Base-by-base conservation (phyloP, 441 rosid species). In the Adansonia gregorii region DNA sequence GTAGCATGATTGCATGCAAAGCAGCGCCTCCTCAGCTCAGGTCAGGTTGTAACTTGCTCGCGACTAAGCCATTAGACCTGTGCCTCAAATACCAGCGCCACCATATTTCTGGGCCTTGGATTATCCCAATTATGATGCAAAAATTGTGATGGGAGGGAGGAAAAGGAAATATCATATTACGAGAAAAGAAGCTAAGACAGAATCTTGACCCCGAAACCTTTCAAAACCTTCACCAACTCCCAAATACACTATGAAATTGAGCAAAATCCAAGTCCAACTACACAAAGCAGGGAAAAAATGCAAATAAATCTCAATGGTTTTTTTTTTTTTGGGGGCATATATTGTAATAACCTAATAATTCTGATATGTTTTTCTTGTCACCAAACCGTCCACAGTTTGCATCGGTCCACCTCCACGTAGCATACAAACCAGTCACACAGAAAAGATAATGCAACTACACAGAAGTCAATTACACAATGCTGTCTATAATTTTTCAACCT, bases 401-500 rank as follows among this genome's bases (percentile, higher is more conserved):
- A 41, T 39, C 70, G 41, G 17, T 66, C 70, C 48, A 67, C 27
- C 24, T 39, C 24, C 60, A 24, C 6, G 8, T 20, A 24, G 67
- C 22, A 14, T 58, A 73, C 20, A 71, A n/a, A 58, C 76, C 51
- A 41, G 19, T 19, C 54, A 58, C 49, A 35, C 66, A 20, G 5
- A 12, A 54, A 60, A 20, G 71, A 67, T 6, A 68, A 14, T 51
- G 20, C 75, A 61, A 59, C 51, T 24, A 48, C 45, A 27, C 61
- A n/a, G 17, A 67, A 17, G 27, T 67, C 76, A 63, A 55, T 24
- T 35, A 73, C 35, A 41, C 19, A 7, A 49, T 56, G 8, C 14
- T 15, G 3, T 6, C 63, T 31, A 35, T 69, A 54, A 69, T 15
- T 35, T 24, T 19, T 39, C 55, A 46, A 20, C 27, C 59, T 14